phyloP scores from a whole-genome alignment of 2,329 filamentous ascomycete genomes.

The Colletotrichum sp. region DNA sequence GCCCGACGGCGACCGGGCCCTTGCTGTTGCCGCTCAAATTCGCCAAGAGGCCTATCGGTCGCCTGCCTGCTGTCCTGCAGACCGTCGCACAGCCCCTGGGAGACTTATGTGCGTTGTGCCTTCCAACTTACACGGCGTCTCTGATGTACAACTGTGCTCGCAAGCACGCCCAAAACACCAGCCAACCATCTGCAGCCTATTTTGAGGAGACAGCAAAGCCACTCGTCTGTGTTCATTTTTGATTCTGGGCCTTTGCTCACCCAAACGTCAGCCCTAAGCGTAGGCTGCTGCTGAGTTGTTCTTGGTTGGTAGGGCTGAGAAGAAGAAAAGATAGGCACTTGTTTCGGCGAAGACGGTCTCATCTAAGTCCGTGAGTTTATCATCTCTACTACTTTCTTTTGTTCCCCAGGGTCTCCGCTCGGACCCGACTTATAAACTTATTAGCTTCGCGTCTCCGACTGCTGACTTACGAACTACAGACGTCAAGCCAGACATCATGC shows the following conservation, averaged over 20 bases:
- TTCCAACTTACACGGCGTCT: background rate
- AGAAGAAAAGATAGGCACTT: background rate
- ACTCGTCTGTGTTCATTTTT: background rate
- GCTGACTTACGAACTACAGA: background rate
- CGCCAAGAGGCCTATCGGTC: background rate
- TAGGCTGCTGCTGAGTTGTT: background rate
- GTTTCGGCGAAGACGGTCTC: background rate
- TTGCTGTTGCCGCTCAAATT: background rate
- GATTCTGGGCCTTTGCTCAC: background rate
- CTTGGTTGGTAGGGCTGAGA: conserved; percentile 7
- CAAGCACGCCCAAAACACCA: background rate
- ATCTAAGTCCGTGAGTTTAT: background rate
- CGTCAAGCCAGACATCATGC: background rate
- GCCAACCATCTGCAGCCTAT: background rate
- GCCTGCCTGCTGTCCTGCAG: background rate
- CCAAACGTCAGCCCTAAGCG: background rate
- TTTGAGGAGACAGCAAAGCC: background rate
- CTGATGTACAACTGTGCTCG: background rate
- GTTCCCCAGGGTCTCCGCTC: background rate
- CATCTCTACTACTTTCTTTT: background rate
- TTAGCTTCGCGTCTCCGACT: background rate
- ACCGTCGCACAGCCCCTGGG: background rate
- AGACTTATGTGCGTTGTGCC: too few relatives aligned
- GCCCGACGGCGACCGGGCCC: background rate
- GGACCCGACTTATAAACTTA: conserved; percentile 1